Percentiles rank a stretch among this genome's conserved stretches.
Evolutionary conservation across 257 asterid genomes (phyloP).

Genomic region (Solanum chmielewskii): DNA sequence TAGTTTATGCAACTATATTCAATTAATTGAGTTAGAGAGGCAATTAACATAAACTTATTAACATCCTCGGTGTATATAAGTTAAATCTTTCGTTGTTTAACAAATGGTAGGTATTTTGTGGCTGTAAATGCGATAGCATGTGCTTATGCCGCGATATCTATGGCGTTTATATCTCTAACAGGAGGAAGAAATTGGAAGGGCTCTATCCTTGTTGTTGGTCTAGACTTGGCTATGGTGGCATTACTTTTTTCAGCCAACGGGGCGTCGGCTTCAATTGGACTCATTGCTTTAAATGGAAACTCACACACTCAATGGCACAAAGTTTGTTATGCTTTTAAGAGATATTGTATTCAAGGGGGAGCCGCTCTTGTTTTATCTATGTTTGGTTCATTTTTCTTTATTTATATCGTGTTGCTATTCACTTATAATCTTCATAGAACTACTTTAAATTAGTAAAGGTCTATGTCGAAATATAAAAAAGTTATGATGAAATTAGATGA

Average conservation of each 20-base stretch:
- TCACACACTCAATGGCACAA: slow-evolving; percentile 12
- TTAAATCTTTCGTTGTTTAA: not conserved
- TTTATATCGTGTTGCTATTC: not conserved
- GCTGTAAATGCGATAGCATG: slow-evolving; percentile 18
- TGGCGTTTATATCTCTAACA: not conserved
- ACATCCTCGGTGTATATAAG: not conserved
- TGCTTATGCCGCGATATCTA: slow-evolving; percentile 12
- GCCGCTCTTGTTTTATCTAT: slow-evolving; percentile 6
- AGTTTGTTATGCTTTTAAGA: slow-evolving; percentile 10
- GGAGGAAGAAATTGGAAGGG: not conserved
- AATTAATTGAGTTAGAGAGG: too few species aligned
- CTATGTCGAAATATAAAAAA: not conserved
- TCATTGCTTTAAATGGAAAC: slow-evolving; percentile 16
- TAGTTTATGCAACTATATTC: not conserved
- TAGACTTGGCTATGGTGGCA: slow-evolving; percentile 10
- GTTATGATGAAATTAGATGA: not conserved
- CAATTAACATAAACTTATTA: not conserved
- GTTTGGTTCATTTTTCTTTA: not conserved
- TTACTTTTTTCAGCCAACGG: slow-evolving; percentile 16
- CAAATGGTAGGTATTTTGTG: slow-evolving; percentile 9
- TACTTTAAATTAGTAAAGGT: not conserved
- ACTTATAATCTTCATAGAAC: not conserved
- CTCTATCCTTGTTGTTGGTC: not conserved
- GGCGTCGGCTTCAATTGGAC: slow-evolving; percentile 9
- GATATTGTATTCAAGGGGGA: slow-evolving; percentile 7